Conservation (phyloP, 2,329 filamentous ascomycete genomes). For the Hypoxylon sp. region DNA sequence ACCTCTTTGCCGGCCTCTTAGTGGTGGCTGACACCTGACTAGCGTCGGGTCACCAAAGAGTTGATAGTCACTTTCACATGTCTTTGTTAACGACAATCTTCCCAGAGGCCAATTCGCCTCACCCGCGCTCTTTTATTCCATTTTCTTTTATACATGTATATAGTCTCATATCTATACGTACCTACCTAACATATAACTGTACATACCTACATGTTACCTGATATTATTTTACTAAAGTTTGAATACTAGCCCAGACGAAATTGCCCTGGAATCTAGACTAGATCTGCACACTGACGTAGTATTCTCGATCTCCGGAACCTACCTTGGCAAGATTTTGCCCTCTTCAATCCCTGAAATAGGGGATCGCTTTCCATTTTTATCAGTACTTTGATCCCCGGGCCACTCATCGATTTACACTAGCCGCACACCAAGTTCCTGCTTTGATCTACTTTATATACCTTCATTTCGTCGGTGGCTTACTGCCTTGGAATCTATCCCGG, state of each 20-base stretch:
- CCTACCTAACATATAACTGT: not conserved
- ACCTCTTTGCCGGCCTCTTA: not conserved
- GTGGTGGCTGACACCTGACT: not conserved
- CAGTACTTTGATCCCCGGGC: constrained; percentile 28
- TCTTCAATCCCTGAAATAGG: constrained; percentile 33
- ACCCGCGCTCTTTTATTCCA: not conserved
- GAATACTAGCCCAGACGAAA: not conserved
- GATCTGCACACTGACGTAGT: constrained; percentile 43
- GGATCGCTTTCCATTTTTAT: constrained; percentile 36
- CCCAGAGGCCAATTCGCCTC: not conserved
- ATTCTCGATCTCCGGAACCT: constrained; percentile 36
- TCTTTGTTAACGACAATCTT: constrained; percentile 23
- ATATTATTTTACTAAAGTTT: not conserved
- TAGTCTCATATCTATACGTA: not conserved
- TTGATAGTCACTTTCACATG: constrained; percentile 35
- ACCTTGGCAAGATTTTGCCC: constrained; percentile 37
- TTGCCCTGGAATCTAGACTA: constrained; percentile 15
- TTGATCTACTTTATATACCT: constrained; percentile 28
- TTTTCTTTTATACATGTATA: not conserved
- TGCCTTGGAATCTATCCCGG: constrained; percentile 29
- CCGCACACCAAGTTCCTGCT: constrained; percentile 26
- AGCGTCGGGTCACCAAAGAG: constrained; percentile 19
- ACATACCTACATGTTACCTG: not conserved
- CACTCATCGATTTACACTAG: constrained; percentile 33
- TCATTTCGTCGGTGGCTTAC: constrained; percentile 41